These are phyloP conservation scores for Chalciporus piperatus DNA, from an alignment of 768 basidiomycete genomes.

Conservation along the genomic window DNA sequence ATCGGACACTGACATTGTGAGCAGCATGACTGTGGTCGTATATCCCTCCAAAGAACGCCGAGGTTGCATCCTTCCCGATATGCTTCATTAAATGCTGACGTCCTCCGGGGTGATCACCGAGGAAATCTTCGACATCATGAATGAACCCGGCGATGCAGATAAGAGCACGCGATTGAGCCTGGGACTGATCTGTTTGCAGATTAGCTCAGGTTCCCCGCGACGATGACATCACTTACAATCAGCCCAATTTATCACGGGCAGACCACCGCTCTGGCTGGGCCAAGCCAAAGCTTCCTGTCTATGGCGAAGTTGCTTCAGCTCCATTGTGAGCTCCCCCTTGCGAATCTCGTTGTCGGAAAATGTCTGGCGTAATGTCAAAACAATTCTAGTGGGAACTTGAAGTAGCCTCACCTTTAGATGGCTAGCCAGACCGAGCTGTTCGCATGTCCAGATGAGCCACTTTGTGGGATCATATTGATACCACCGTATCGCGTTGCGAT, in stretches of 20 bases:
- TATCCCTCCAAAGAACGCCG: slow-evolving; percentile 91
- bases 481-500: slow-evolving; percentile 91
- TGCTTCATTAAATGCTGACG: slow-evolving; percentile 78
- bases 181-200: slow-evolving; percentile 61
- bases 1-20: slow-evolving; percentile 58
- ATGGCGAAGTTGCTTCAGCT: slow-evolving; percentile 80
- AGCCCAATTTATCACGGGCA: slow-evolving; percentile 86
- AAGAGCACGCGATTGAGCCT: slow-evolving; percentile 73
- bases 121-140: slow-evolving; percentile 81
- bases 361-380: slow-evolving; percentile 16
- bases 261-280: slow-evolving; percentile 72
- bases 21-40: slow-evolving; percentile 89
- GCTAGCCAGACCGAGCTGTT: slow-evolving; percentile 48
- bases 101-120: slow-evolving; percentile 91
- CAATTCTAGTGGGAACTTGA: no score
- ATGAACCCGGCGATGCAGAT: slow-evolving; percentile 91
- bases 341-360: slow-evolving; percentile 72
- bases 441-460: slow-evolving; percentile 69
- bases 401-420: slow-evolving; percentile 48
- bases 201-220: not conserved
- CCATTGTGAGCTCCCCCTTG: slow-evolving; percentile 93
- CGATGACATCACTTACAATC: slow-evolving; percentile 54
- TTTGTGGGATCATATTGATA: slow-evolving; percentile 92
- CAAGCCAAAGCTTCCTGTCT: slow-evolving; percentile 75
- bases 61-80: slow-evolving; percentile 89